Evolutionary conservation across 345 rosid genomes (phyloP), one percentile per base, ranked within the genome.

Genomic region (Laguncularia racemosa): DNA sequence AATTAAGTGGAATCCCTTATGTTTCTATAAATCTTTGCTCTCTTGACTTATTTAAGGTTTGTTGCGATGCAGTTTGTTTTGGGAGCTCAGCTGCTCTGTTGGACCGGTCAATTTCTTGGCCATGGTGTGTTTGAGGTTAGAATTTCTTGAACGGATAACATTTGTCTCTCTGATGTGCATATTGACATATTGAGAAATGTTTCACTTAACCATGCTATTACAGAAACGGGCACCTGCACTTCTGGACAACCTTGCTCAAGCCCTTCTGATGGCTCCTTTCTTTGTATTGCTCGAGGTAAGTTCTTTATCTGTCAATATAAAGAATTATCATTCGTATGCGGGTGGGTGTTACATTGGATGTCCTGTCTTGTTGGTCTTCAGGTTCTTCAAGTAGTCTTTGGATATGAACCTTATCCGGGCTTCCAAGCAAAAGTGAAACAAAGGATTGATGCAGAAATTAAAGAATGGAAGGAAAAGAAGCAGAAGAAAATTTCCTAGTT

Each of bases 171-270:
- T 1, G 14, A 26, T 47, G 3, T 45, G 50, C 38, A 0, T 0
- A 20, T 16, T 10, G 10, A 46, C 13, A 23, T 0, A 20, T 16
- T 10, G 10, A 46, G 6, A 23, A 58, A 48, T 13, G 3, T 16
- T 7, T 21, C 17, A 16, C 38, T 52, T 47, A 43, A 50, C 12
- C 43, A 23, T 17, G 48, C 38, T 50, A 56, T 46, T 21, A 48
- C 53, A 92, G 98, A 84, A 77, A 76, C 89, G 98, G 12, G 89
- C 96, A 46, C 95, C 96, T 0, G 95, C 96, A 17, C 76, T 91
- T 52, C 53, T 88, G 60, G 96, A 89, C 74, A 86, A 89, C 70
- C 71, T 92, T 59, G 46, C 55, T n/a, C 96, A 84, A 63, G 96
- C 98, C 44, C 64, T 92, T 60, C 64, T 86, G 16, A 86, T 77